phyloP scores from a whole-genome alignment of 208 protist species.

The Crithidia expoeki region DNA sequence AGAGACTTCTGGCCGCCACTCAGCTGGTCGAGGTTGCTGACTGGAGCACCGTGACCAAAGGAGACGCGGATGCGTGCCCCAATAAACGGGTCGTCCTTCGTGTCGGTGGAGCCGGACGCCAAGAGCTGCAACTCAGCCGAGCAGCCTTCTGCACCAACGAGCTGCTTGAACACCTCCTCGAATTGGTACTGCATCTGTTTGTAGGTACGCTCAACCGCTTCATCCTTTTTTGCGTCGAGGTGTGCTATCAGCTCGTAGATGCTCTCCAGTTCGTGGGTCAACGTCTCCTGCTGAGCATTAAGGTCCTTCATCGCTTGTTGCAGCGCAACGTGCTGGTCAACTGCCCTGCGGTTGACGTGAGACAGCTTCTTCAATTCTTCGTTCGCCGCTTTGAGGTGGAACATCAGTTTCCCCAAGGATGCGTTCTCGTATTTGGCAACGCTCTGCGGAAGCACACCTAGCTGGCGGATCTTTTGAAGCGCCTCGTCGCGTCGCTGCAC shows the following conservation, averaged over 20 bases:
- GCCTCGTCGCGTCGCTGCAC: slow-evolving; percentile 87
- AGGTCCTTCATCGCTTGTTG: slow-evolving; percentile 89
- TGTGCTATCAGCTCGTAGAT: slow-evolving; percentile 96
- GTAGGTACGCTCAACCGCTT: slow-evolving; percentile 98
- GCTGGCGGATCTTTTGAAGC: slow-evolving; percentile 88
- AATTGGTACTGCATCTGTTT: slow-evolving; percentile 97
- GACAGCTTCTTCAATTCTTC: slow-evolving; percentile 89
- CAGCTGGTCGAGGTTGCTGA: slow-evolving; percentile 93
- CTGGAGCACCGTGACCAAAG: slow-evolving; percentile 79
- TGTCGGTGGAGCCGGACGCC: slow-evolving; percentile 12
- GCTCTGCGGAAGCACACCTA: slow-evolving; percentile 87
- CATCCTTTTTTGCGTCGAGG: slow-evolving; percentile 97
- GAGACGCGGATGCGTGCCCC: slow-evolving; percentile 94
- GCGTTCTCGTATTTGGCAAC: slow-evolving; percentile 28
- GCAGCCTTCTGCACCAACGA: slow-evolving; percentile 93
- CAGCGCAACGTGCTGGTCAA: slow-evolving; percentile 97
- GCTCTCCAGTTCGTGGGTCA: slow-evolving; percentile 82
- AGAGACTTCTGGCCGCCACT: slow-evolving; percentile 99
- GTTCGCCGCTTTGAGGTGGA: slow-evolving; percentile 75
- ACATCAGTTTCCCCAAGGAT: slow-evolving; percentile 85
- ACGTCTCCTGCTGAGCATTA: slow-evolving; percentile 67
- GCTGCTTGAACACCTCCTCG: slow-evolving; percentile 95
- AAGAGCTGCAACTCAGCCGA: slow-evolving; percentile 85
- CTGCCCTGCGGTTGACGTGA: slow-evolving; percentile 98
- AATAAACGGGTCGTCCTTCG: slow-evolving; percentile 80